Conservation (phyloP, 305 asterid genomes). For the Fraxinus platypoda region DNA sequence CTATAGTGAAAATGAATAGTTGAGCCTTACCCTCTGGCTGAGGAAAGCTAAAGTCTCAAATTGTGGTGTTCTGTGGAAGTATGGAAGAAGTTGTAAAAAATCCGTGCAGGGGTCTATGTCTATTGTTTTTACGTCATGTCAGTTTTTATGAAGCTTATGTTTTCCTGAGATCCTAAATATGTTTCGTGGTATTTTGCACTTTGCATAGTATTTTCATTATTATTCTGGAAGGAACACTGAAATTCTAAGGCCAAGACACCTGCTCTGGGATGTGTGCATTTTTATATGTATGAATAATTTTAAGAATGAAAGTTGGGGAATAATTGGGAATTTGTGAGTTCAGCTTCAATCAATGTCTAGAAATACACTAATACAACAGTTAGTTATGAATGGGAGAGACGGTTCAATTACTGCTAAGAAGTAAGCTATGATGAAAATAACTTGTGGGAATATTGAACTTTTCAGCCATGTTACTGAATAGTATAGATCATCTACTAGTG, state of each 20-base stretch:
- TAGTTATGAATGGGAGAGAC: background rate
- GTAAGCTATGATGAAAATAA: background rate
- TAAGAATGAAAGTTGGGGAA: no score
- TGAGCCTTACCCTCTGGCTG: background rate
- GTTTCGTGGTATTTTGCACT: no score
- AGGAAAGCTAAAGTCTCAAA: background rate
- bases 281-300: no score
- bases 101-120: no score
- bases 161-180: no score
- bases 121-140: no score
- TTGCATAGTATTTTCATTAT: background rate
- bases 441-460: background rate
- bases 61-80: background rate
- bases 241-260: background rate
- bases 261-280: no score
- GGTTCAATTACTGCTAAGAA: conserved; percentile 3
- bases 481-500: background rate
- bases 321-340: background rate
- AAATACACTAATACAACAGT: background rate
- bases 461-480: background rate
- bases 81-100: background rate
- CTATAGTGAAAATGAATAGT: background rate
- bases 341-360: background rate
- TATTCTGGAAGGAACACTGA: background rate
- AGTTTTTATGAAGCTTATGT: no score